Percentiles rank a stretch among this genome's conserved stretches.
Evolutionary conservation across 371 early-diverging fungal species (phyloP).

Genomic region (Mucor racemosus): DNA sequence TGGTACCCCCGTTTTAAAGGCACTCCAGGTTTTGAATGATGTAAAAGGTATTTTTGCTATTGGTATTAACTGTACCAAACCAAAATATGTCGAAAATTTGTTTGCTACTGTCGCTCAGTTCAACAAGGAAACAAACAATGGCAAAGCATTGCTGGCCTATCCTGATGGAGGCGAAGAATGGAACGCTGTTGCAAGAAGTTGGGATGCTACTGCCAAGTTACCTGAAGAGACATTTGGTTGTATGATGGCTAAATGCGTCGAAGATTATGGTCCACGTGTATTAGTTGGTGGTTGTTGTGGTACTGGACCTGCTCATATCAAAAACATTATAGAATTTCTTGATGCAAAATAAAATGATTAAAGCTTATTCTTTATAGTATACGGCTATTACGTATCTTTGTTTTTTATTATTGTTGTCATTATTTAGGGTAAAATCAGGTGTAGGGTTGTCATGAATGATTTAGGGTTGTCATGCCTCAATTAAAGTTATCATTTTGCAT

Average conservation of each 20-base stretch:
- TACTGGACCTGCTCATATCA: conserved; percentile 43
- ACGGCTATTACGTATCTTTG: too few relatives aligned
- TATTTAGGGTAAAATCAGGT: too few relatives aligned
- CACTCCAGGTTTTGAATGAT: conserved; percentile 26
- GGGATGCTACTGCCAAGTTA: conserved; percentile 29
- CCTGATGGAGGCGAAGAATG: conserved; percentile 55
- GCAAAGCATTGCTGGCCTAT: conserved; percentile 41
- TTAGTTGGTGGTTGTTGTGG: conserved; percentile 61
- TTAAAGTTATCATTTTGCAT: background rate
- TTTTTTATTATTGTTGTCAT: too few relatives aligned
- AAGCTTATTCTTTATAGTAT: background rate
- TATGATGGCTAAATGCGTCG: conserved; percentile 23
- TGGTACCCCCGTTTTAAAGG: conserved; percentile 38
- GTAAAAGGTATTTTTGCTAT: conserved; percentile 40
- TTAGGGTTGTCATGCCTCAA: background rate
- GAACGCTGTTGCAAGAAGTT: conserved; percentile 41
- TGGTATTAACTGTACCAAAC: conserved; percentile 67
- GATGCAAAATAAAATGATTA: background rate
- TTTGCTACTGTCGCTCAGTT: conserved; percentile 11
- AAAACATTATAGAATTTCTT: conserved; percentile 9
- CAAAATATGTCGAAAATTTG: conserved; percentile 33
- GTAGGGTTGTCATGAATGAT: too few relatives aligned
- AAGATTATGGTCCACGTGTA: conserved; percentile 31
- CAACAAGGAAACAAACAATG: background rate
- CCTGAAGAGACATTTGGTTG: conserved; percentile 39